Evolutionary conservation across 2,329 filamentous ascomycete genomes (phyloP).

Genomic region (Penicillium concentricum): DNA sequence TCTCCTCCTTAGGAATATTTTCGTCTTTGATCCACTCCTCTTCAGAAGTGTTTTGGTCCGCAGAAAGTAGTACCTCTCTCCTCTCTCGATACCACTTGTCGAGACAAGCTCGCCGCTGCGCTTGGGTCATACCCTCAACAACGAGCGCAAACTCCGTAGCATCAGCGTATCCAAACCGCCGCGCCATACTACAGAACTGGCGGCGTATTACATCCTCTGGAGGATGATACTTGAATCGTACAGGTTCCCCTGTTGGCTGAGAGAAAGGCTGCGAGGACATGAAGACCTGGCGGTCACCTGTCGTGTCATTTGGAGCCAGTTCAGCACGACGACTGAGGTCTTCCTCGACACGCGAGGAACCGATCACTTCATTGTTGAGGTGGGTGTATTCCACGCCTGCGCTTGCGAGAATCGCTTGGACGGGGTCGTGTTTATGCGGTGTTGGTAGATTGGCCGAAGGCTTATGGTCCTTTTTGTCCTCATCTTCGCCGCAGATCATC

Average conservation of each 20-base stretch:
- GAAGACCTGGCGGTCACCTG: conserved; percentile 38
- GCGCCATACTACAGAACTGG: conserved; percentile 90
- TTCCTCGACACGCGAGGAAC: conserved; percentile 87
- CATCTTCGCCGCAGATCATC: conserved; percentile 48
- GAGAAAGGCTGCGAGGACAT: conserved; percentile 20
- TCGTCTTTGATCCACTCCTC: conserved; percentile 1
- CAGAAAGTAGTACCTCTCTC: conserved; percentile 48
- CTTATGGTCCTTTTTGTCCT: conserved; percentile 22
- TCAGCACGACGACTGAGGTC: conserved; percentile 75
- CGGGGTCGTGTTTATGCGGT: conserved; percentile 63
- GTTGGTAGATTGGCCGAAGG: conserved; percentile 19
- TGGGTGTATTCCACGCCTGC: conserved; percentile 95
- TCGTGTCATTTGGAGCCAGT: conserved; percentile 33
- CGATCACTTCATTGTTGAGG: conserved; percentile 92
- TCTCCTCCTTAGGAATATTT: not conserved
- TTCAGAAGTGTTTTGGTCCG: not conserved
- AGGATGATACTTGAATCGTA: conserved; percentile 67
- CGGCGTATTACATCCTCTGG: conserved; percentile 70
- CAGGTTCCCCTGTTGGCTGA: conserved; percentile 40
- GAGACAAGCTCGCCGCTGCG: conserved; percentile 72
- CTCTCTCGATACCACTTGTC: conserved; percentile 76
- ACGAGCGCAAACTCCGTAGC: conserved; percentile 83
- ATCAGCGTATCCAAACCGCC: conserved; percentile 70
- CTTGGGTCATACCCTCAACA: conserved; percentile 87
- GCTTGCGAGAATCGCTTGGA: conserved; percentile 83